These are phyloP conservation scores for Cucurbita pepo DNA, from an alignment of 306 rosid species.

Conservation along the genomic window DNA sequence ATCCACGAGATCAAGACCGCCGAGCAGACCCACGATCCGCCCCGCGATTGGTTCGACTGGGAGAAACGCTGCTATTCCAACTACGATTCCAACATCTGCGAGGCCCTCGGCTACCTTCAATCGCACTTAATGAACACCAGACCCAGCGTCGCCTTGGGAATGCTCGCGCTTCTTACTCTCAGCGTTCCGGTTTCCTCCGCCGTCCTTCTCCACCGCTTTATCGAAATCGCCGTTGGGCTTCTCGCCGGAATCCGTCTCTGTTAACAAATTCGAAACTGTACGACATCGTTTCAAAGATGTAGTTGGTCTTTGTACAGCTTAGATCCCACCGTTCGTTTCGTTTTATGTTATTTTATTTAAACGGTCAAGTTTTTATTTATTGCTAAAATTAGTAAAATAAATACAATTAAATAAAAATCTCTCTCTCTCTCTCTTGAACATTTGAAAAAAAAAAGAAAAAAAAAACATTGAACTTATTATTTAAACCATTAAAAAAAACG, in stretches of 20 bases:
- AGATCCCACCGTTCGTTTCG: background rate
- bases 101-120: conserved; percentile 12
- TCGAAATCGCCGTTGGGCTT: conserved; percentile 4
- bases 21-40: conserved; percentile 14
- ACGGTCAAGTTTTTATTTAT: background rate
- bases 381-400: background rate
- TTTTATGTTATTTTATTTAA: background rate
- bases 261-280: too few species aligned
- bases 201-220: background rate
- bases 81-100: conserved; percentile 13
- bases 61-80: conserved; percentile 12
- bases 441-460: background rate
- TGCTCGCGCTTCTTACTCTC: conserved; percentile 3
- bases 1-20: conserved; percentile 17
- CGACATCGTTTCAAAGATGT: too few species aligned
- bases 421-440: background rate
- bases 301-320: background rate
- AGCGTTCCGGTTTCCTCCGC: conserved; percentile 13
- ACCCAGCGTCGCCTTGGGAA: conserved; percentile 17
- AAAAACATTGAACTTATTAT: background rate
- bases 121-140: conserved; percentile 15
- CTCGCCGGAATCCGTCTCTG: background rate
- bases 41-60: conserved; percentile 21
- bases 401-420: too few species aligned
- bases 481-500: background rate